phyloP scores from a whole-genome alignment of 345 rosid genomes.

The Salix caprea region DNA sequence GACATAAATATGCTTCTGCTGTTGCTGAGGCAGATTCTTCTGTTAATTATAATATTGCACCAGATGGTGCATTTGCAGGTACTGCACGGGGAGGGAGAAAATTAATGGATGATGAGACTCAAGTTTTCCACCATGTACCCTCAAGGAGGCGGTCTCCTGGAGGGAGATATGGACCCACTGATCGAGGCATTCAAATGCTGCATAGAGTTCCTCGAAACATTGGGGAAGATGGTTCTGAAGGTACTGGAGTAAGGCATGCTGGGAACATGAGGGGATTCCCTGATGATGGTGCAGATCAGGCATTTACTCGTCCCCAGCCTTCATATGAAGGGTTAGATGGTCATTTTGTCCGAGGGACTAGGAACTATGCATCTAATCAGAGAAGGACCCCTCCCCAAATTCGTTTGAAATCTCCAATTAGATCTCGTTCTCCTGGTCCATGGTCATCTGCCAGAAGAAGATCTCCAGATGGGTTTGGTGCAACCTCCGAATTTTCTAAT shows the following conservation, averaged over 20 bases:
- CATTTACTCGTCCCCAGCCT: constrained; percentile 43
- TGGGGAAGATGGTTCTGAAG: constrained; percentile 53
- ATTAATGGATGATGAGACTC: constrained; percentile 34
- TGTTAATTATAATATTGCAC: constrained; percentile 43
- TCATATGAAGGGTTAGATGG: constrained; percentile 53
- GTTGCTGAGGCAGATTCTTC: constrained; percentile 35
- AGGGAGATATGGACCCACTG: constrained; percentile 42
- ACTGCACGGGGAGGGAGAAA: constrained; percentile 61
- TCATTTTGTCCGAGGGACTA: constrained; percentile 47
- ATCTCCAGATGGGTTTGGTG: constrained; percentile 63
- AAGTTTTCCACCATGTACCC: constrained; percentile 35
- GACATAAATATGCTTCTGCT: constrained; percentile 39
- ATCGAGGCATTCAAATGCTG: constrained; percentile 40
- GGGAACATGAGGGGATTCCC: constrained; percentile 52
- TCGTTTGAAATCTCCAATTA: constrained; percentile 65
- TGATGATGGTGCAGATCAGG: constrained; percentile 41
- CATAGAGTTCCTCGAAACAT: constrained; percentile 52
- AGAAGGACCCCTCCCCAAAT: constrained; percentile 44
- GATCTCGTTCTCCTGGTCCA: constrained; percentile 60
- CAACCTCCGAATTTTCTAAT: constrained; percentile 51
- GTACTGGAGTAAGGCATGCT: constrained; percentile 52
- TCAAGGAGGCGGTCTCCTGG: constrained; percentile 52
- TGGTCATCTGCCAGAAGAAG: constrained; percentile 72
- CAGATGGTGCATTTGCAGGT: constrained; percentile 47
- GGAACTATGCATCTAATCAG: constrained; percentile 46